Evolutionary conservation across 345 rosid species (phyloP).

Genomic region (Hypericum androsaemum): DNA sequence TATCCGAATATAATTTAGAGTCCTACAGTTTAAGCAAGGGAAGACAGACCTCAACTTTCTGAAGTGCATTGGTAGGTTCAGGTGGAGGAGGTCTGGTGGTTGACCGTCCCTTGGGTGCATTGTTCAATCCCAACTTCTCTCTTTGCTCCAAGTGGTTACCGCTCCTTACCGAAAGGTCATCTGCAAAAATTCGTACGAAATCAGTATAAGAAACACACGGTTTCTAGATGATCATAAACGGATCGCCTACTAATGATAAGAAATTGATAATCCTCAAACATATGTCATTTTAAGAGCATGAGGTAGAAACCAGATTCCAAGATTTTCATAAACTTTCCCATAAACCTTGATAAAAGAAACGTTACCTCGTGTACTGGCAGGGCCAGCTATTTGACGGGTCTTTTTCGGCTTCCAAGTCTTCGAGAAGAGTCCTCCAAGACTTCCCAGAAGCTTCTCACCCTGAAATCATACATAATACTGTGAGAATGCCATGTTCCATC

Average conservation of each 20-base stretch:
- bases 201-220: not conserved
- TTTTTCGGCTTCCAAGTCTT: conserved; percentile 94
- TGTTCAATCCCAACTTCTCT: conserved; percentile 70
- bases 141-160: conserved; percentile 63
- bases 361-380: conserved; percentile 54
- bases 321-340: not conserved
- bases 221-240: no score
- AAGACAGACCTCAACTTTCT: conserved; percentile 71
- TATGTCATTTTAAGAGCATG: no score
- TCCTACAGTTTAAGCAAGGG: not conserved
- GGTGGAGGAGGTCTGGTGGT: conserved; percentile 30
- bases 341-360: conserved; percentile 9
- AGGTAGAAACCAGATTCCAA: no score
- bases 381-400: conserved; percentile 58
- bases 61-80: conserved; percentile 54
- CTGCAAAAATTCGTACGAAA: conserved; percentile 26
- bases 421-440: conserved; percentile 86
- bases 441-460: conserved; percentile 98
- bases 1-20: not conserved
- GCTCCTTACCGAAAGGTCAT: conserved; percentile 48
- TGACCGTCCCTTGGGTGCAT: conserved; percentile 38
- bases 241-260: no score
- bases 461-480: conserved; percentile 22
- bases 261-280: no score
- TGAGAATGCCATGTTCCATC: not conserved